Conservation (phyloP, 495 filamentous ascomycete species). For the Oidiodendron maius region DNA sequence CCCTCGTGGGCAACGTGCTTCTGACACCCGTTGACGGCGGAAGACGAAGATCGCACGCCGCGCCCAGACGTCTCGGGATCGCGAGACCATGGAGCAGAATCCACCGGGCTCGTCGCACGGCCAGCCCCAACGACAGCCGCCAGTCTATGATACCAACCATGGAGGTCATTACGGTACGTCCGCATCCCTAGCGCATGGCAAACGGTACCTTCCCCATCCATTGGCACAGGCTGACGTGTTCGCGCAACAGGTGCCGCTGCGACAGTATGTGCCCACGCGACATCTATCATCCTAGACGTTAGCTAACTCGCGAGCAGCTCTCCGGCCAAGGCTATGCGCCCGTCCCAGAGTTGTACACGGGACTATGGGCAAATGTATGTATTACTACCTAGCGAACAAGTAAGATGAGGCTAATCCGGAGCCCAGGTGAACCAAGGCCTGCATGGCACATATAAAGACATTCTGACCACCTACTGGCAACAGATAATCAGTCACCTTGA, state of each 20-base stretch:
- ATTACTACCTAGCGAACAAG: slow-evolving; percentile 3
- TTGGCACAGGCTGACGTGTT: slow-evolving; percentile 27
- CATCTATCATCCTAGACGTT: not conserved
- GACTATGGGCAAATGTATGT: slow-evolving; percentile 89
- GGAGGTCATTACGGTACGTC: slow-evolving; percentile 85
- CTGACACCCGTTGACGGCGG: too few relatives aligned
- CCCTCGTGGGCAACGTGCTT: too few relatives aligned
- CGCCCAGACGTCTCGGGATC: not conserved
- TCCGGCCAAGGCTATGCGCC: slow-evolving; percentile 75
- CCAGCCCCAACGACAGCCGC: slow-evolving; percentile 25
- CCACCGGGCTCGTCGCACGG: slow-evolving; percentile 29
- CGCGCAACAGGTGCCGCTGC: slow-evolving; percentile 65
- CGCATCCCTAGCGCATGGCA: slow-evolving; percentile 1
- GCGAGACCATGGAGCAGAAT: slow-evolving; percentile 40
- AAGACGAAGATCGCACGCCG: too few relatives aligned
- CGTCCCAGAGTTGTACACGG: slow-evolving; percentile 80
- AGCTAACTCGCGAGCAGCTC: slow-evolving; percentile 40
- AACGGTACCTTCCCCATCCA: slow-evolving; percentile 3
- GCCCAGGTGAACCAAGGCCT: slow-evolving; percentile 89
- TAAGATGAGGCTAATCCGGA: slow-evolving; percentile 12
- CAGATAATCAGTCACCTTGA: slow-evolving; percentile 94
- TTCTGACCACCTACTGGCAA: slow-evolving; percentile 98
- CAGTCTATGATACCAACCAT: slow-evolving; percentile 71
- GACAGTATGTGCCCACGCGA: slow-evolving; percentile 48
- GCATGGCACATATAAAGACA: slow-evolving; percentile 87